These are phyloP conservation scores for Kernera saxatilis DNA, from an alignment of 345 rosid genomes.

Conservation along the genomic window DNA sequence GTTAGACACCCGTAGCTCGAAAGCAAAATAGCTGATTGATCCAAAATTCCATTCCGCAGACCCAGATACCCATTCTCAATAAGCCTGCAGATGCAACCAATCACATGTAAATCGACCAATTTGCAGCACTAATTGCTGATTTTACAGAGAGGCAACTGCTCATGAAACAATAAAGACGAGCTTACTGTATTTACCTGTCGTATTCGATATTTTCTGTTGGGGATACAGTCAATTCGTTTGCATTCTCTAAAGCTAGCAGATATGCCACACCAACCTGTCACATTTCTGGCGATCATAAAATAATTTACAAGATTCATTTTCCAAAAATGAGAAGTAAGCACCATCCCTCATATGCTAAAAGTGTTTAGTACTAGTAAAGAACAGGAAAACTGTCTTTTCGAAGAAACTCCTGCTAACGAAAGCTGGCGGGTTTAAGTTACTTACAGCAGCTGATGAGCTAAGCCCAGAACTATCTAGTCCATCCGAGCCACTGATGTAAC, in stretches of 20 bases:
- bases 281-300: slow-evolving; percentile 29
- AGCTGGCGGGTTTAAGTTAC: slow-evolving; percentile 27
- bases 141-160: slow-evolving; percentile 4
- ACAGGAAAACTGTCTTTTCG: neutral
- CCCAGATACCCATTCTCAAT: slow-evolving; percentile 93
- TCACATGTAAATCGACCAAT: slow-evolving; percentile 4
- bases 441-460: slow-evolving; percentile 97
- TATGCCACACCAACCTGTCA: slow-evolving; percentile 86
- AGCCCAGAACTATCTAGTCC: slow-evolving; percentile 95
- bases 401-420: neutral
- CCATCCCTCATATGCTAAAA: neutral
- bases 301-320: slow-evolving; percentile 23
- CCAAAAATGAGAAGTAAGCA: neutral
- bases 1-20: slow-evolving; percentile 78
- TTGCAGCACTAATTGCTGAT: slow-evolving; percentile 10
- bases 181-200: slow-evolving; percentile 49
- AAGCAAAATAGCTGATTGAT: slow-evolving; percentile 91
- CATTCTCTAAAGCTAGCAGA: slow-evolving; percentile 82
- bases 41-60: slow-evolving; percentile 87
- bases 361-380: neutral
- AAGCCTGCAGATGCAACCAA: slow-evolving; percentile 44
- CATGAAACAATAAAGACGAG: slow-evolving; percentile 2
- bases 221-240: slow-evolving; percentile 56
- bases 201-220: slow-evolving; percentile 84
- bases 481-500: slow-evolving; percentile 78